Evolutionary conservation across 1,284 basidiomycete species (phyloP), one percentile per base, ranked within the genome.

Genomic region (Irpex rosettiformis): DNA sequence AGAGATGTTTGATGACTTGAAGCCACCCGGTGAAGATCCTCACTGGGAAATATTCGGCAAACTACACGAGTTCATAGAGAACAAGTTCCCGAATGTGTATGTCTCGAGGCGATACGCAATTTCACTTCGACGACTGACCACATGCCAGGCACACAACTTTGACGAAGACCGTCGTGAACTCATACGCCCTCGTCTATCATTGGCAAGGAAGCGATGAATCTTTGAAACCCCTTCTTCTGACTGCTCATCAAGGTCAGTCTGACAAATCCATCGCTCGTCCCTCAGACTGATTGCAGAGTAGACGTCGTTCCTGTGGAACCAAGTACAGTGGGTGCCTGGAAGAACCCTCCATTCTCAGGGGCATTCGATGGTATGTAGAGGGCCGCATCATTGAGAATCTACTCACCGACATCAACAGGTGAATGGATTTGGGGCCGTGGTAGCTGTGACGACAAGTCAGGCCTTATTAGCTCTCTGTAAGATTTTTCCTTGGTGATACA

Each of bases 341-440:
- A 51, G 22, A 25, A 51, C 27, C 48, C 48, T 0, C 73, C 73
- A 1, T 75, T 68, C 62, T 75, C 73, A 11, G 73, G 73, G 0
- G 55, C 63, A 28, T 75, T 67, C 54, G 74, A 73, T 51, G 73
- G 73, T 69, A 54, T 22, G 63, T 11, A 33, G n/a, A n/a, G 22
- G 33, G n/a, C 24, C 37, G 28, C 13, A 13, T 33, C 24, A 45
- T 47, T 13, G 25, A 29, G n/a, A 48, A n/a, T 18, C 16, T 40
- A n/a, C 24, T 16, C 22, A 48, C 11, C 27, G 24, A 22, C 24
- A 25, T 10, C 6, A 13, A 13, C 16, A 29, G 79, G 80, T 5
- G 73, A 78, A 61, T 78, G 72, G 67, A 77, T 89, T 54, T 89
- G 85, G 85, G 86, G 86, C 0, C 73, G 87, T 58, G 88, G 86